These are phyloP conservation scores for Podospora appendiculata DNA, from an alignment of 495 filamentous ascomycete genomes.

Conservation along the genomic window DNA sequence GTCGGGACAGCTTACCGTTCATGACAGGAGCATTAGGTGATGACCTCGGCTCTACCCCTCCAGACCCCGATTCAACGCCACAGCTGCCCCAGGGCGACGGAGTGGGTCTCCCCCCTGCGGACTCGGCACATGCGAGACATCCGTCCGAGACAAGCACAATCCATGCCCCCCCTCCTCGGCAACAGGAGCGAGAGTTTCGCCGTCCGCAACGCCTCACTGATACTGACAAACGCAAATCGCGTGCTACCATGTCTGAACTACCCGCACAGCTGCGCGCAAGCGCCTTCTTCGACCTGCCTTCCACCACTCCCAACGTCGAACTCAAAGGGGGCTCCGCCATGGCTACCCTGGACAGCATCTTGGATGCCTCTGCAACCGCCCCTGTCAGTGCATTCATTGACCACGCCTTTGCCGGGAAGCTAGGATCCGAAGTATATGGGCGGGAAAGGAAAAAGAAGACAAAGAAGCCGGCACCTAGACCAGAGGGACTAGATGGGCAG, in stretches of 20 bases:
- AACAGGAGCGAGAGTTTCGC: slow-evolving; percentile 16
- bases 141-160: slow-evolving; percentile 22
- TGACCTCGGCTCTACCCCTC: slow-evolving; percentile 1
- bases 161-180: slow-evolving; percentile 15
- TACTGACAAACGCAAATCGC: slow-evolving; percentile 30
- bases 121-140: slow-evolving; percentile 14
- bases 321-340: slow-evolving; percentile 76
- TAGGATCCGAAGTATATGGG: slow-evolving; percentile 60
- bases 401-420: slow-evolving; percentile 72
- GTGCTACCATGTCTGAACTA: slow-evolving; percentile 40
- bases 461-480: not conserved
- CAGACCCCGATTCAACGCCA: slow-evolving; percentile 1
- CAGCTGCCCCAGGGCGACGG: slow-evolving; percentile 10
- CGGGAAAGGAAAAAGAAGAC: slow-evolving; percentile 33
- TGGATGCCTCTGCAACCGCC: slow-evolving; percentile 87
- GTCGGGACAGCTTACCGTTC: slow-evolving; percentile 10
- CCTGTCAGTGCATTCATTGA: slow-evolving; percentile 95
- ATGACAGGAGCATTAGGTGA: slow-evolving; percentile 12
- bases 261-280: slow-evolving; percentile 87
- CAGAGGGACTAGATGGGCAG: not conserved
- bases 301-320: slow-evolving; percentile 46
- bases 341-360: slow-evolving; percentile 82
- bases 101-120: not conserved
- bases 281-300: slow-evolving; percentile 76
- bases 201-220: slow-evolving; percentile 20